A percentile compares a stretch with the other conserved stretches of the same genome.
phyloP scores from a whole-genome alignment of 1,284 basidiomycete genomes.

The Paramarasmius palmivorus region DNA sequence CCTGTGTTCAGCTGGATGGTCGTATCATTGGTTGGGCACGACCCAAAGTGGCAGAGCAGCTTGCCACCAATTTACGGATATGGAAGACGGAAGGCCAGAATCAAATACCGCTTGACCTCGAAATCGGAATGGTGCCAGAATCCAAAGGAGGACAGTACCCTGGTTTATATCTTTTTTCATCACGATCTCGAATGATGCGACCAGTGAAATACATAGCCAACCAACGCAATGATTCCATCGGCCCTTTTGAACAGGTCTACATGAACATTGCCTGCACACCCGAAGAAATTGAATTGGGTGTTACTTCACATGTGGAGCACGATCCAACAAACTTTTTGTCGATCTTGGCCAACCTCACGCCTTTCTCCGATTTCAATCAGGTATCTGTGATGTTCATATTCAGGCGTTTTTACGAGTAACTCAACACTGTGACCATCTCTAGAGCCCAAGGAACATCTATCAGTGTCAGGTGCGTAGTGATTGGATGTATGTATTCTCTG shows the following conservation, averaged over 20 bases:
- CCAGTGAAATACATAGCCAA: slow-evolving; percentile 93
- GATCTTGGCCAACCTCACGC: slow-evolving; percentile 79
- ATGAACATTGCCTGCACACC: slow-evolving; percentile 96
- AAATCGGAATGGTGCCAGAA: slow-evolving; percentile 91
- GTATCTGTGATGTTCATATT: slow-evolving; percentile 34
- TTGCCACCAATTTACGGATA: slow-evolving; percentile 84
- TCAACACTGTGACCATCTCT: slow-evolving; percentile 5
- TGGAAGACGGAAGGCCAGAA: slow-evolving; percentile 94
- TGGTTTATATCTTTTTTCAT: slow-evolving; percentile 92
- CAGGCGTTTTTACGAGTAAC: neutral
- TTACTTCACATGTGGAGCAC: slow-evolving; percentile 92
- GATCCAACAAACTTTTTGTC: slow-evolving; percentile 95
- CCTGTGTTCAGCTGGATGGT: slow-evolving; percentile 94
- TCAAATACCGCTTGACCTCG: slow-evolving; percentile 89
- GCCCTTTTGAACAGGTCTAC: slow-evolving; percentile 98
- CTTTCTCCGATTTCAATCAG: slow-evolving; percentile 97
- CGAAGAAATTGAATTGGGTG: slow-evolving; percentile 82
- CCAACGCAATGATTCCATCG: slow-evolving; percentile 86
- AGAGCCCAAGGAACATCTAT: slow-evolving; percentile 87
- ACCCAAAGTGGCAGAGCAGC: slow-evolving; percentile 72
- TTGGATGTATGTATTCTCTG: neutral
- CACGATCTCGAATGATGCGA: slow-evolving; percentile 94
- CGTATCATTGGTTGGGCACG: slow-evolving; percentile 95
- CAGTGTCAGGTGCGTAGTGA: slow-evolving; percentile 70
- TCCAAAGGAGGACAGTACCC: slow-evolving; percentile 96